Conservation (phyloP, 2,329 filamentous ascomycete genomes). For the Sarocladiaceae sp. region DNA sequence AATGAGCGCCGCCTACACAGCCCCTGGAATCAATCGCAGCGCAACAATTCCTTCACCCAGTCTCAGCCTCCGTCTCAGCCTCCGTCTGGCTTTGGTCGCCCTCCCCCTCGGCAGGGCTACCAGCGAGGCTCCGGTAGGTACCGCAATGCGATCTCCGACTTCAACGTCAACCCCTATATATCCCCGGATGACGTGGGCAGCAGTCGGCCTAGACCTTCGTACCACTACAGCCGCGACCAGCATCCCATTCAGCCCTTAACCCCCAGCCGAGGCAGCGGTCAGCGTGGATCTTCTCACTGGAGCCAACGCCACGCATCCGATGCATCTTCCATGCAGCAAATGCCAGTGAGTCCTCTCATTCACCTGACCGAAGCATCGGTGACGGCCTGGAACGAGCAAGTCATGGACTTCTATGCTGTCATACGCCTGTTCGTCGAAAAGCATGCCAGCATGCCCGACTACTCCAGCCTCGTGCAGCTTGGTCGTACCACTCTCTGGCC, state of each 20-base stretch:
- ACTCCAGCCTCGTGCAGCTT: slow-evolving; percentile 21
- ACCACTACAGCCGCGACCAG: background rate
- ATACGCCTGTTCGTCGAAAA: slow-evolving; percentile 30
- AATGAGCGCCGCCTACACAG: background rate
- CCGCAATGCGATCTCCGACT: slow-evolving; percentile 4
- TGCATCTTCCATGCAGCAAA: background rate
- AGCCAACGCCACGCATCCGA: background rate
- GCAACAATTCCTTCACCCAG: background rate
- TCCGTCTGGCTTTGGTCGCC: slow-evolving; percentile 4
- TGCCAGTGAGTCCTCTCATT: slow-evolving; percentile 21
- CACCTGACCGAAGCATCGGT: slow-evolving; percentile 29
- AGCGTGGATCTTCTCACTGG: too few relatives aligned
- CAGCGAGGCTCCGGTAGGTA: slow-evolving; percentile 4
- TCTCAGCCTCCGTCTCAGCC: background rate
- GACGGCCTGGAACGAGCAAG: slow-evolving; percentile 26
- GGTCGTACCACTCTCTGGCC: slow-evolving; percentile 27
- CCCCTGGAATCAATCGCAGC: background rate
- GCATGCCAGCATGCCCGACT: slow-evolving; percentile 25
- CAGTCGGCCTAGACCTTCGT: background rate
- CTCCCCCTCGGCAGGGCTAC: slow-evolving; percentile 3
- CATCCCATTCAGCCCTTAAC: background rate
- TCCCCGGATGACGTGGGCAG: background rate
- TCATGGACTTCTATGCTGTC: slow-evolving; percentile 29
- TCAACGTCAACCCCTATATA: background rate
- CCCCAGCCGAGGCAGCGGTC: background rate